Base-by-base conservation (phyloP, 257 asterid genomes). In the Lycium barbarum region DNA sequence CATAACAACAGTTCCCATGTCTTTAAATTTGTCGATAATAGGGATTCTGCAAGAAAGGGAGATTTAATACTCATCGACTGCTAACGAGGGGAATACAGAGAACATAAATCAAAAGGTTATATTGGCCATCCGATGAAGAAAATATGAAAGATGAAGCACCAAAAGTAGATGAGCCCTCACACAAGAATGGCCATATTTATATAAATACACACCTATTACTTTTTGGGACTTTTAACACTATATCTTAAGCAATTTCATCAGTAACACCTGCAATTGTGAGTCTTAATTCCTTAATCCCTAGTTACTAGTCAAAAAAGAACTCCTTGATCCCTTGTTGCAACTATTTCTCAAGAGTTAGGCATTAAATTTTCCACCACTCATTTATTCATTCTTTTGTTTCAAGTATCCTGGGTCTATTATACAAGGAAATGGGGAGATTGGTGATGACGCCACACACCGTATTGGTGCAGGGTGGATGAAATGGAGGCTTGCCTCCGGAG, bases 1-100 rank as follows among this genome's bases (percentile, higher is more conserved):
- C 99, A 97, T 97, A 74, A 97, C 92, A 82, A 95, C 98, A 82
- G 98, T 94, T 86, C 99, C 99, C 99, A 94, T 87, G 88, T 94
- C 99, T 85, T 97, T 95, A 87, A 93, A 97, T 88, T 91, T 97
- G 91, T 95, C 98, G 0, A 97, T 94, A 67, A 95, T 90, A 83
- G 99, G 95, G 93, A 97, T 85, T 87, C 99, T 97, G 83, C 83
- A 79, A 70, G 76, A 65, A 79, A 49, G 62, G 22, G n/a, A 73
- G 81, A 74, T 20, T 20, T 6, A 49, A 74, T 35, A 74, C 81
- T 49, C 22, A 12, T 12, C 11, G n/a, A 6, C 7, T 6, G 80
- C 59, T 73, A 73, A 20, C 80, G 2, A 73, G 36, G 38, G 80
- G 55, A 10, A 45, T 43, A 20, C 12, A 20, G 40, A 73, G 6